A percentile compares a stretch with the other conserved stretches of the same genome.
Conservation (phyloP, 1,284 basidiomycete genomes). For the Trichosporon sp. region DNA sequence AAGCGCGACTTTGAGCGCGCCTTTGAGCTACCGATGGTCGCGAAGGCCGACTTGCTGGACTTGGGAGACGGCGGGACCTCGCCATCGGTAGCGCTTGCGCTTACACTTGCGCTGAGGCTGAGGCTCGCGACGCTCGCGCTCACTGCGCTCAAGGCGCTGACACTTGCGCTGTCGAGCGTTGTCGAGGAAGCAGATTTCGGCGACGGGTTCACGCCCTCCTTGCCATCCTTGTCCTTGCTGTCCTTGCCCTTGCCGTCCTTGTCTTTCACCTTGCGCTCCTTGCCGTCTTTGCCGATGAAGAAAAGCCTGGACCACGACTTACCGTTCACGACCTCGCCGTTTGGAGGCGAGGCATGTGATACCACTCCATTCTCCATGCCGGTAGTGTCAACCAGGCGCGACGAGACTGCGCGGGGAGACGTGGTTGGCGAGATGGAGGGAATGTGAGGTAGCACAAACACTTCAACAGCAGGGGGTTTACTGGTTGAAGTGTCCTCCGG, state of each 20-base stretch:
- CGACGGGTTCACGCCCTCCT: neutral
- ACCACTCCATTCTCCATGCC: constrained; percentile 19
- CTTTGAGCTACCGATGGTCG: constrained; percentile 8
- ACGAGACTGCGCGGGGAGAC: constrained; percentile 9
- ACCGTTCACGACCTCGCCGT: constrained; percentile 20
- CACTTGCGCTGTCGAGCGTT: constrained; percentile 13
- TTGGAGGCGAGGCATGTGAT: constrained; percentile 17
- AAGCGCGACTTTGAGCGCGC: constrained; percentile 14
- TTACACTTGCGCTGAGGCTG: neutral
- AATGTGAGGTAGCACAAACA: constrained; percentile 11
- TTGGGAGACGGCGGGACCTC: constrained; percentile 6
- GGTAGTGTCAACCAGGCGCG: constrained; percentile 13
- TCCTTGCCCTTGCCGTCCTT: constrained; percentile 1
- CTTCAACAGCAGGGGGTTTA: neutral
- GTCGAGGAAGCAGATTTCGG: constrained; percentile 13
- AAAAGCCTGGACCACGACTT: constrained; percentile 18
- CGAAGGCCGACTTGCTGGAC: constrained; percentile 14
- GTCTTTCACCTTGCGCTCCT: constrained; percentile 12
- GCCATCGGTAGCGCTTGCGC: neutral
- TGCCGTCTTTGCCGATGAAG: constrained; percentile 19
- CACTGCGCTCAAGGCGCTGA: constrained; percentile 14
- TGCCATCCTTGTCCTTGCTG: neutral
- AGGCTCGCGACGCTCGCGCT: neutral
- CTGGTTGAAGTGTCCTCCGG: constrained; percentile 14
- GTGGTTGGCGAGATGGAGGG: constrained; percentile 16